Conservation (phyloP, 2,329 filamentous ascomycete genomes). For the Zelopaecilomyces penicillatus region DNA sequence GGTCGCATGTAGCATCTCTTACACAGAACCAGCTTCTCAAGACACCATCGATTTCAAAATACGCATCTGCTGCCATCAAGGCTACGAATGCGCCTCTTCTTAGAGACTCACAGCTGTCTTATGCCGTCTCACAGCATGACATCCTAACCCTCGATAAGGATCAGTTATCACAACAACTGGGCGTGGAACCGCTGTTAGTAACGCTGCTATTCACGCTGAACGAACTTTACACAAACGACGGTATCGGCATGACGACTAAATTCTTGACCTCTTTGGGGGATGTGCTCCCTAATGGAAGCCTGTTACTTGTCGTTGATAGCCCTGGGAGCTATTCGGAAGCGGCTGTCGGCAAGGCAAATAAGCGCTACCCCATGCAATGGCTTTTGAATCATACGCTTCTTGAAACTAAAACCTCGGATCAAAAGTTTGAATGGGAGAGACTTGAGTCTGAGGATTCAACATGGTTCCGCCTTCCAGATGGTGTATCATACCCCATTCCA, state of each 20-base stretch:
- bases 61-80: slow-evolving; percentile 39
- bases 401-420: slow-evolving; percentile 22
- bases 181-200: slow-evolving; percentile 44
- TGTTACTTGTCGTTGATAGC: slow-evolving; percentile 83
- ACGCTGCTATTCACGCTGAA: slow-evolving; percentile 93
- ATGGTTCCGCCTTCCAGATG: slow-evolving; percentile 71
- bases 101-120: slow-evolving; percentile 25
- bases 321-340: slow-evolving; percentile 89
- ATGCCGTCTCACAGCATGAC: slow-evolving; percentile 40
- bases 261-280: slow-evolving; percentile 65
- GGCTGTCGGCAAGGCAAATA: slow-evolving; percentile 52
- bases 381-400: slow-evolving; percentile 76
- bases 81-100: slow-evolving; percentile 40
- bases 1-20: slow-evolving; percentile 53
- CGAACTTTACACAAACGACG: slow-evolving; percentile 77
- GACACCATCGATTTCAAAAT: slow-evolving; percentile 41
- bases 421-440: slow-evolving; percentile 57
- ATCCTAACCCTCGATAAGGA: slow-evolving; percentile 33
- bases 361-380: slow-evolving; percentile 88
- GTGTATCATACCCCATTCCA: slow-evolving; percentile 69
- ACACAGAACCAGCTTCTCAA: slow-evolving; percentile 50
- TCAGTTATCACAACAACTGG: slow-evolving; percentile 25
- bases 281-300: slow-evolving; percentile 45
- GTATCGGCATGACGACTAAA: slow-evolving; percentile 63
- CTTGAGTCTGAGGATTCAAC: slow-evolving; percentile 65